Base-by-base conservation (phyloP, 2,329 filamentous ascomycete species). In the Ceratocystis destructans region DNA sequence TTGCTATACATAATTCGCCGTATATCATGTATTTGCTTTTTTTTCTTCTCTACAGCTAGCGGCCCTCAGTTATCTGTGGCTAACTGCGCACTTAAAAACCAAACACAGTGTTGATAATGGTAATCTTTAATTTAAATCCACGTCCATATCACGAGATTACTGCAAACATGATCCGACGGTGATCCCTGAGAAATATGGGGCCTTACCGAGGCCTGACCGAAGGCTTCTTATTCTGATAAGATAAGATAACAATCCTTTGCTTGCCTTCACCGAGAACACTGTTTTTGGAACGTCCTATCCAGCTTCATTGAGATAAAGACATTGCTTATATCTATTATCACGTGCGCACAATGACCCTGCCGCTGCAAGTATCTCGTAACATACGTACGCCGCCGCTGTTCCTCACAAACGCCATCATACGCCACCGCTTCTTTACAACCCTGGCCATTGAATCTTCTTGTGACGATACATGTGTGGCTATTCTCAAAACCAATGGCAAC, bases 381-480 rank as follows among this genome's bases (percentile, higher is more conserved):
- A 15, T 45, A 22, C 44, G 41, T 33, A 20, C 15, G 50, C 20
- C 17, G 6, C 57, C 17, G n/a, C 25, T 10, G 1, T 46, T 53
- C 3, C 12, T 45, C n/a, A 45, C 44, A 22, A 48, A 10, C 7
- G 5, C 25, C n/a, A 12, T 20, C 45, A 41, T 4, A 48, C 55
- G 33, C 37, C 70, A 68, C 20, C 76, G 75, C 31, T 69, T 68
- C 50, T 77, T 83, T 67, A 73, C 82, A 20, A 85, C 82, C 4
- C 81, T 93, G 62, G 88, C 88, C 64, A 91, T 94, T 72, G 89
- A 94, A 74, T 88, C 87, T 8, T 91, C 88, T 2, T 94, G 93
- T 80, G 93, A 97, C 76, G 93, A 97, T 77, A 96, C 92, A 0
- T 92, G 88, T 67, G 91, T 96, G 22, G 88, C 93, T 37, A 76